phyloP scores from a whole-genome alignment of 1,284 basidiomycete species.

The Melampsora occidentalis region DNA sequence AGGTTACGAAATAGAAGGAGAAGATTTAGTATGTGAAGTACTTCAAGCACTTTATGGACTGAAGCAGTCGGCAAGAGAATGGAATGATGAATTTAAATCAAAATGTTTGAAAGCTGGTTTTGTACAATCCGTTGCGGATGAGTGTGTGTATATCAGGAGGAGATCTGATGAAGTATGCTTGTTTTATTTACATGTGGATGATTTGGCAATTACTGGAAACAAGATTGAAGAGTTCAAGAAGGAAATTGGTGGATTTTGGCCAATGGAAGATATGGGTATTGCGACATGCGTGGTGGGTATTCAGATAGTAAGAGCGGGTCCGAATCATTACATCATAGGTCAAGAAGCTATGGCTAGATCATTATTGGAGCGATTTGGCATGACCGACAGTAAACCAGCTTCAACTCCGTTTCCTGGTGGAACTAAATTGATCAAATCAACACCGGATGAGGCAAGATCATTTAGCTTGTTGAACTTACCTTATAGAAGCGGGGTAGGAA shows the following conservation, averaged over 20 bases:
- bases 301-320: no score
- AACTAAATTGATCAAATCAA: neutral
- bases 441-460: neutral
- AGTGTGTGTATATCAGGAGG: neutral
- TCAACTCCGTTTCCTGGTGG: no score
- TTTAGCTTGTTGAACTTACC: neutral
- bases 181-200: neutral
- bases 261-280: no score
- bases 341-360: no score
- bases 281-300: no score
- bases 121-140: neutral
- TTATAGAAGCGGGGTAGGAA: conserved; percentile 4
- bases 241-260: no score
- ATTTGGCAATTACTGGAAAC: no score
- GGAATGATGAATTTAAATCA: neutral
- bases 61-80: neutral
- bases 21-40: neutral
- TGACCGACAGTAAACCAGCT: no score
- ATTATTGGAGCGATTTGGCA: no score
- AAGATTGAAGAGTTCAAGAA: neutral
- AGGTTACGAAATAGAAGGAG: neutral
- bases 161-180: neutral
- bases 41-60: neutral
- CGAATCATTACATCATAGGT: no score
- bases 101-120: neutral